Base-by-base conservation (phyloP, 2,329 filamentous ascomycete species). In the Aspergillus versicolor region DNA sequence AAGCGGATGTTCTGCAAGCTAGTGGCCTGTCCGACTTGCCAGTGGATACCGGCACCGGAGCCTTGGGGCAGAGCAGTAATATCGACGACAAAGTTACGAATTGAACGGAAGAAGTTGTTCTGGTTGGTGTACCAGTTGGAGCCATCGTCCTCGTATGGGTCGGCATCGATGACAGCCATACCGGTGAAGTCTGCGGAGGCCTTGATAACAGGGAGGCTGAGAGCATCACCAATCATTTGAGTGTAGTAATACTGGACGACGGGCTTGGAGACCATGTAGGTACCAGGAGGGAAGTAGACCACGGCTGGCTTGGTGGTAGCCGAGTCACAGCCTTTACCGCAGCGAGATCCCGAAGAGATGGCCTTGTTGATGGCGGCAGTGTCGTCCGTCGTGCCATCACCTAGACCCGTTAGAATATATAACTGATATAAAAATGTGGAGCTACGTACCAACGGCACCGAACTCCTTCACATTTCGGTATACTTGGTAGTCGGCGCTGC, bases 161-260 rank as follows among this genome's bases (percentile, higher is more conserved):
- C 88, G 2, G 90, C 82, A 70, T 97, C 92, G 63, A 99, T 89
- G 52, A 97, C 84, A 43, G 89, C 92, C 79, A 97, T 95, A 46
- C 93, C 94, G 2, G 80, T 63, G 69, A 97, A 99, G 66, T 80
- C 79, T 43, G 87, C 72, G 1, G 85, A 74, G 3, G 89, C 88
- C 78, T 93, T 91, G 73, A 97, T 81, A 0, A 87, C 88, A 0
- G 93, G 92, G 13, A 88, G 75, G 61, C 83, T 80, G 66, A 84
- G 70, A 48, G 88, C 86, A 77, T 97, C 92, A 56, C 93, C 93
- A 37, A 97, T 81, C 60, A 97, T 85, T 73, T 97, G 92, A 9
- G 92, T 96, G 79, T 96, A 96, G 81, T 97, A 97, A 75, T 88
- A 88, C 72, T 92, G 88, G 51, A 92, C 77, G 63, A 97, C 85